Evolutionary conservation across 2,329 filamentous ascomycete genomes (phyloP).

Genomic region (Fusarium mundagurra): DNA sequence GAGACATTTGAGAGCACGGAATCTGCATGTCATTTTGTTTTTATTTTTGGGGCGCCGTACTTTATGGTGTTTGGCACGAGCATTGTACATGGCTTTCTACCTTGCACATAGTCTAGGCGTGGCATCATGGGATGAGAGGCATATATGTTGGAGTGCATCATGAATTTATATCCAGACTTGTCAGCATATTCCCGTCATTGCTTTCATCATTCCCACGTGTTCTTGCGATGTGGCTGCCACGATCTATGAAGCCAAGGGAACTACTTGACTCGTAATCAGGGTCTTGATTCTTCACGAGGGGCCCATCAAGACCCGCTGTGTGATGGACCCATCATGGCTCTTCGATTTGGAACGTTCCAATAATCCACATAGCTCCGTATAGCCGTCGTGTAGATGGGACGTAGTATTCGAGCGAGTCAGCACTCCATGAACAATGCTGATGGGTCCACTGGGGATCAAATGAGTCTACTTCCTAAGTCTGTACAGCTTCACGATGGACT

Average conservation of each 20-base stretch:
- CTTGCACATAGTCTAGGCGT: conserved; percentile 23
- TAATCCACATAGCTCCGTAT: background rate
- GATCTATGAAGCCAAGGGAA: background rate
- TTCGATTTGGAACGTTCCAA: background rate
- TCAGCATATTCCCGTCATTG: background rate
- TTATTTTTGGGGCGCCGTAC: background rate
- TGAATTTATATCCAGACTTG: conserved; percentile 36
- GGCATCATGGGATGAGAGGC: conserved; percentile 13
- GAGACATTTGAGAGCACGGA: conserved; percentile 2
- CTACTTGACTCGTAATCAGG: background rate
- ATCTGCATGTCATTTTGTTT: conserved; percentile 8
- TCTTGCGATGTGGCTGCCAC: background rate
- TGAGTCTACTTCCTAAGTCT: background rate
- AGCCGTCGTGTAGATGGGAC: background rate
- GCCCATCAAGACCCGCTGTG: background rate
- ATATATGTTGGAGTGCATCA: conserved; percentile 23
- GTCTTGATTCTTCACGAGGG: background rate
- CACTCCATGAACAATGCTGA: background rate
- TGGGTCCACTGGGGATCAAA: background rate
- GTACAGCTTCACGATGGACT: background rate
- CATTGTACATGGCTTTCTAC: conserved; percentile 21
- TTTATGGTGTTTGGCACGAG: conserved; percentile 5
- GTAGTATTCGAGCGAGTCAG: background rate
- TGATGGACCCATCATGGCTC: background rate
- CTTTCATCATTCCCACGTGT: background rate